Evolutionary conservation across 2,329 filamentous ascomycete species (phyloP).

Genomic region (Lachnellula cervina): DNA sequence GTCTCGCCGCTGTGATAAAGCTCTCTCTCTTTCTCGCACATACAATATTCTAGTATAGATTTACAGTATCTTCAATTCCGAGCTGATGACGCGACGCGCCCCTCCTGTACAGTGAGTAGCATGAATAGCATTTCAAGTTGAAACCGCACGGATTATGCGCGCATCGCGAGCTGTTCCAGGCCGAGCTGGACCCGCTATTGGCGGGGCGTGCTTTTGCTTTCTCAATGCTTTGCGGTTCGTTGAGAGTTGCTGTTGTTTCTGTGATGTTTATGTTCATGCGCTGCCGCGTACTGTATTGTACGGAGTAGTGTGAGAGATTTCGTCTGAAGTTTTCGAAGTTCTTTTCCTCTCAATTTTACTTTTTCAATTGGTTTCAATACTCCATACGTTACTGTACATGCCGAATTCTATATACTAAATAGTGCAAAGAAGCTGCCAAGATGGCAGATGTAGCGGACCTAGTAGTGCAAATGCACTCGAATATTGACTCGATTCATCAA

Average conservation of each 20-base stretch:
- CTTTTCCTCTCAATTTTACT: no score
- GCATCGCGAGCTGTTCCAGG: neutral
- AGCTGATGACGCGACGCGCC: neutral
- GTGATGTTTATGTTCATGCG: neutral
- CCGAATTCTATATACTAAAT: neutral
- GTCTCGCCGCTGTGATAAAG: no score
- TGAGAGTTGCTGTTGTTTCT: neutral
- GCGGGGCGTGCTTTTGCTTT: neutral
- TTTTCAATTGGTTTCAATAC: no score
- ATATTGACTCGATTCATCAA: constrained; percentile 26
- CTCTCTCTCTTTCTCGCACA: no score
- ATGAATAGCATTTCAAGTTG: neutral
- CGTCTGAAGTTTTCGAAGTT: neutral
- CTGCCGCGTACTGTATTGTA: neutral
- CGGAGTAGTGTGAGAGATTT: neutral
- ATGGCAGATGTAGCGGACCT: constrained; percentile 19
- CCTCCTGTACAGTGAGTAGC: neutral
- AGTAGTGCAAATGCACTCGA: constrained; percentile 24
- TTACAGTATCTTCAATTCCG: neutral
- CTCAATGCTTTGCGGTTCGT: neutral
- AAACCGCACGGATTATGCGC: neutral
- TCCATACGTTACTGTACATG: neutral
- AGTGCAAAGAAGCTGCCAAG: neutral
- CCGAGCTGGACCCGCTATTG: neutral
- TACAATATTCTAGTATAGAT: no score